Percentiles rank a stretch among this genome's conserved stretches.
These are phyloP conservation scores for Dipodascus geniculatus DNA, from an alignment of 805 yeast genomes.

Conservation along the genomic window DNA sequence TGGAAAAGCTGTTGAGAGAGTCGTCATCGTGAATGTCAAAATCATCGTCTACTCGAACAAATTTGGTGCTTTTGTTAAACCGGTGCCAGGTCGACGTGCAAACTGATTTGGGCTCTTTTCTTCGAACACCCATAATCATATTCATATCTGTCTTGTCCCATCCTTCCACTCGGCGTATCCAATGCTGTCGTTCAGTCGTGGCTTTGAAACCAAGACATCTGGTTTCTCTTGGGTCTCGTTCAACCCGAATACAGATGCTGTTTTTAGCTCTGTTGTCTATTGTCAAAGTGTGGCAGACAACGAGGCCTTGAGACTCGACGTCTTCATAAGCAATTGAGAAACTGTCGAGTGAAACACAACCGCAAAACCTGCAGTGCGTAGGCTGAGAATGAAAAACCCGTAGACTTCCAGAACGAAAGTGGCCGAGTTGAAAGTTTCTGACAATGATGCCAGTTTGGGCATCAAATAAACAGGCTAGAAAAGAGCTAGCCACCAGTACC, in stretches of 20 bases:
- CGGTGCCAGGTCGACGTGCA: not conserved
- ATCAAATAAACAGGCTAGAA: conserved; percentile 38
- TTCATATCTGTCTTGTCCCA: conserved; percentile 77
- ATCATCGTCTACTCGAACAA: not conserved
- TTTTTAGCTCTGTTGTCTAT: conserved; percentile 66
- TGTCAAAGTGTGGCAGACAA: conserved; percentile 63
- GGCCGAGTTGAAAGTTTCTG: conserved; percentile 48
- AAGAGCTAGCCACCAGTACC: conserved; percentile 14
- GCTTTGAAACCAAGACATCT: conserved; percentile 79
- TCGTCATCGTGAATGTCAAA: not conserved
- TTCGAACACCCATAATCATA: conserved; percentile 55
- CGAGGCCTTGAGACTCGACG: conserved; percentile 34
- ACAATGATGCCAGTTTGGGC: conserved; percentile 66
- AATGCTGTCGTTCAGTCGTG: conserved; percentile 56
- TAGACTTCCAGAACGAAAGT: conserved; percentile 47
- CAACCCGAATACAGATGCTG: conserved; percentile 76
- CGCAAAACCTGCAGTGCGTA: conserved; percentile 83
- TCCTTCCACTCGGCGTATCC: conserved; percentile 54
- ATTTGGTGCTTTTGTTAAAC: not conserved
- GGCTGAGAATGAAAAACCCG: conserved; percentile 74
- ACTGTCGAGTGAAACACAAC: conserved; percentile 69
- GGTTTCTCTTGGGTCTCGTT: conserved; percentile 85
- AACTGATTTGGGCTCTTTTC: conserved; percentile 30
- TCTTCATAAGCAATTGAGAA: conserved; percentile 65
- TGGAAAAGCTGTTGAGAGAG: conserved; percentile 15